A percentile compares a stretch with the other conserved stretches of the same genome.
phyloP scores from a whole-genome alignment of 192 early-diverging fungal species.

The Diversispora epigaea region DNA sequence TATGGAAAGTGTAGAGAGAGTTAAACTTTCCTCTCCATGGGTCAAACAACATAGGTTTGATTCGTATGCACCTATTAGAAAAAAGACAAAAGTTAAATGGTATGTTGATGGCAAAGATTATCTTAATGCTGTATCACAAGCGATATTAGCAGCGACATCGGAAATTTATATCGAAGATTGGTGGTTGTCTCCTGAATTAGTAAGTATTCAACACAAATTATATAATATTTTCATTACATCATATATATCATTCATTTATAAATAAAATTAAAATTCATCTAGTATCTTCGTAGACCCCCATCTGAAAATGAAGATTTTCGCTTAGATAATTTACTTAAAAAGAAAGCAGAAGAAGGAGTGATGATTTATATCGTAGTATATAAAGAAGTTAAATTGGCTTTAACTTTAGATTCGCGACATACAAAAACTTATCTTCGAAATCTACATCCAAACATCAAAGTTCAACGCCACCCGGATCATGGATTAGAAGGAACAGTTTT shows the following conservation, averaged over 20 bases:
- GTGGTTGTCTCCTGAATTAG: slow-evolving; percentile 83
- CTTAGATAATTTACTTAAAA: slow-evolving; percentile 70
- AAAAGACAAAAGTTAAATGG: slow-evolving; percentile 60
- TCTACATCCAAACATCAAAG: slow-evolving; percentile 73
- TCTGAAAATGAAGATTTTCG: slow-evolving; percentile 71
- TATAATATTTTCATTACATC: background rate
- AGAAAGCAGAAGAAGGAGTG: slow-evolving; percentile 80
- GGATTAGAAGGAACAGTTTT: slow-evolving; percentile 66
- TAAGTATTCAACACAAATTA: slow-evolving; percentile 6
- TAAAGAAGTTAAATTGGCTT: slow-evolving; percentile 74
- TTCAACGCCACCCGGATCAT: slow-evolving; percentile 84
- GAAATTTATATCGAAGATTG: slow-evolving; percentile 77
- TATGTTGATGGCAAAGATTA: slow-evolving; percentile 79
- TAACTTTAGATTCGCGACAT: slow-evolving; percentile 70
- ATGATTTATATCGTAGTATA: slow-evolving; percentile 83
- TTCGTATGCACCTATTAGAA: slow-evolving; percentile 74
- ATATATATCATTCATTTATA: slow-evolving; percentile 4
- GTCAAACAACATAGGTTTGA: slow-evolving; percentile 63
- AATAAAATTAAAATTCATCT: background rate
- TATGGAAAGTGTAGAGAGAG: slow-evolving; percentile 58
- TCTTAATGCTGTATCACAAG: slow-evolving; percentile 71
- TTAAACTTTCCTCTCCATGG: slow-evolving; percentile 64
- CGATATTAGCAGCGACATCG: slow-evolving; percentile 64
- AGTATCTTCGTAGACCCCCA: slow-evolving; percentile 72
- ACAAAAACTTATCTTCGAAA: slow-evolving; percentile 71